Evolutionary conservation across 140 eudicot genomes (phyloP).

Genomic region (Stevia rebaudiana): DNA sequence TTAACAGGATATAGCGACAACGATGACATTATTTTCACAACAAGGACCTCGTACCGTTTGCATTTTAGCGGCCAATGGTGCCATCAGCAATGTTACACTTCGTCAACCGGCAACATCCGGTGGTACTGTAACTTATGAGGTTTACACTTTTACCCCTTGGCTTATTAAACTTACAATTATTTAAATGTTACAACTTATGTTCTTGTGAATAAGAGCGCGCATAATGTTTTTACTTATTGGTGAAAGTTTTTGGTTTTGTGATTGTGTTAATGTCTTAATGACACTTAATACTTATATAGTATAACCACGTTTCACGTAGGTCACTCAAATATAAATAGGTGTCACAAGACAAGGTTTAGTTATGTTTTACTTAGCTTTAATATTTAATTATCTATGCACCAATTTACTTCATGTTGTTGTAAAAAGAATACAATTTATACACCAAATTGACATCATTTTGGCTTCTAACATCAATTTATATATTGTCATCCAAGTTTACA

Average conservation of each 20-base stretch:
- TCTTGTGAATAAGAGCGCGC: neutral
- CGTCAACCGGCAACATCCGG: conserved; percentile 69
- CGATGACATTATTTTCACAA: conserved; percentile 67
- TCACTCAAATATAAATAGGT: neutral
- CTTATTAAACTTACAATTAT: conserved; percentile 7
- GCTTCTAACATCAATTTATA: neutral
- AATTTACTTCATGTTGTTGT: neutral
- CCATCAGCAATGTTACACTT: conserved; percentile 70
- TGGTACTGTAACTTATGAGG: conserved; percentile 84
- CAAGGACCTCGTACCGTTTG: conserved; percentile 95
- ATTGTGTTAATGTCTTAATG: neutral
- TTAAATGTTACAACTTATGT: neutral
- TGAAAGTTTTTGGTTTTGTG: neutral
- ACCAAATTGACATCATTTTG: neutral
- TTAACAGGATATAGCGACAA: conserved; percentile 69
- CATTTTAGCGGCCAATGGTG: conserved; percentile 83
- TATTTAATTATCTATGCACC: neutral
- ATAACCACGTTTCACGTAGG: neutral
- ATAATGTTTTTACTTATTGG: neutral
- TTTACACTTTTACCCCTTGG: conserved; percentile 21
- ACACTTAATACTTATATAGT: neutral
- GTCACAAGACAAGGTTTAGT: neutral
- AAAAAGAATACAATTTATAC: neutral
- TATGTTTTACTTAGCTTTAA: neutral
- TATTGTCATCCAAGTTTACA: neutral